Base-by-base conservation (phyloP, 495 filamentous ascomycete genomes). In the Penicillium egyptiacum region DNA sequence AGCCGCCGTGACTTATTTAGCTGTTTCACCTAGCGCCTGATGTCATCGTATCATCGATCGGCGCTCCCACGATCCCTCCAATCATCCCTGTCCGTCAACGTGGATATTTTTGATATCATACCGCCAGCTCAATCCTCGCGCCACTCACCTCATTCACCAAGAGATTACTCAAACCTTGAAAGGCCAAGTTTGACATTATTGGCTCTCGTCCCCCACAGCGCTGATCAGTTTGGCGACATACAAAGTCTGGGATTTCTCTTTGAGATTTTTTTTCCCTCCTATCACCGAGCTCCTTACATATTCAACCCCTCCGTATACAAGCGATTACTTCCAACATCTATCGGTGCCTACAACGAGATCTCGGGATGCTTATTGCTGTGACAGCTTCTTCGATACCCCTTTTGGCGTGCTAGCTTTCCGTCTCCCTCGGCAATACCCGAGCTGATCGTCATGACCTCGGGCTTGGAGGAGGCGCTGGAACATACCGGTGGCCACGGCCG, bases 21-120 rank as follows among this genome's bases (percentile, higher is more conserved):
- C 53, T 58, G 71, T 75, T 75, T 74, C 71, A 72, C 68, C 57
- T 68, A 60, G 68, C 74, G 72, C 74, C 59, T 76, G 72, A 76
- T 76, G 74, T 76, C 74, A 75, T 75, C 60, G 51, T 50, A 57
- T 54, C 57, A 39, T 9, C 52, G 69, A 75, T 71, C 69, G 55
- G 57, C 66, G 47, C 42, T 35, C 53, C 58, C 66, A 55, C 56
- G 58, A 56, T 57, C 31, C 50, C 61, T 64, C 61, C 66, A 67
- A 69, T 64, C 60, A 69, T 59, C 57, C 60, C 56, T 56, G 47
- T 47, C 41, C 53, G 39, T 51, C 53, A 41, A 42, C 40, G 40
- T 28, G 39, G 53, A 51, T 20, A 12, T 53, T 50, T 42, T 50
- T 61, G 56, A 52, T 28, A 25, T 62, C 64, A 30, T 20, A n/a